Evolutionary conservation across 163 green algal species (phyloP).

Genomic region (Scenedesmus sp.): DNA sequence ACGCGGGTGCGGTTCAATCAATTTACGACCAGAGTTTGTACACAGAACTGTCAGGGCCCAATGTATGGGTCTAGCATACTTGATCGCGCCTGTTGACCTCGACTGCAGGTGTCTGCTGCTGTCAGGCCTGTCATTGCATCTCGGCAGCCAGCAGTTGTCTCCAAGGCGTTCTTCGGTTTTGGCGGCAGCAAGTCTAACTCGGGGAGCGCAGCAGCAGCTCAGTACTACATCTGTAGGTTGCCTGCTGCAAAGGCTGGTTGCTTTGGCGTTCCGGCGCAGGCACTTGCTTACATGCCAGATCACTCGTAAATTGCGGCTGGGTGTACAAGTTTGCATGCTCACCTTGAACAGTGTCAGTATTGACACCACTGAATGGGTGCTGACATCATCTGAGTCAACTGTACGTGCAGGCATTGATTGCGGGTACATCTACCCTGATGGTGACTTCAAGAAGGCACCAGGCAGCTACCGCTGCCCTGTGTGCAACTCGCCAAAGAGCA

Average conservation of each 20-base stretch:
- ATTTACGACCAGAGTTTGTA: not conserved
- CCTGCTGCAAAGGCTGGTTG: not conserved
- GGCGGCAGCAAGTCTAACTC: constrained; percentile 18
- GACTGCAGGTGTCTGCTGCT: not conserved
- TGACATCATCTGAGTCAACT: not conserved
- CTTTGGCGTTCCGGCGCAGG: not conserved
- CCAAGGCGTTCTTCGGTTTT: constrained; percentile 49
- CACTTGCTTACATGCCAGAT: not conserved
- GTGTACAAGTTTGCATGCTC: too few species aligned
- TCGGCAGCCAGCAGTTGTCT: constrained; percentile 6
- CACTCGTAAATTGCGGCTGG: too few species aligned
- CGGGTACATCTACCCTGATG: constrained; percentile 65
- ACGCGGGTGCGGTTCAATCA: not conserved
- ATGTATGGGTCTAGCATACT: not conserved
- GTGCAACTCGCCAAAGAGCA: constrained; percentile 57
- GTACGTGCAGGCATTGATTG: constrained; percentile 42
- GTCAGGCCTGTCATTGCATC: constrained; percentile 7
- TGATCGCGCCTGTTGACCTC: not conserved
- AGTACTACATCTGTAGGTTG: constrained; percentile 50
- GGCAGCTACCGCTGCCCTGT: constrained; percentile 61
- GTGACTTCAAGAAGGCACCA: constrained; percentile 59
- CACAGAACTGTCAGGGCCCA: not conserved
- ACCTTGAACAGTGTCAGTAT: not conserved
- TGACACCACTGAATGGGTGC: not conserved
- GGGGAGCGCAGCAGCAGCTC: not conserved